Percentiles rank a stretch among this genome's conserved stretches.
Conservation (phyloP, 1,139 yeast genomes). For the Saccharomyces pastorianus region DNA sequence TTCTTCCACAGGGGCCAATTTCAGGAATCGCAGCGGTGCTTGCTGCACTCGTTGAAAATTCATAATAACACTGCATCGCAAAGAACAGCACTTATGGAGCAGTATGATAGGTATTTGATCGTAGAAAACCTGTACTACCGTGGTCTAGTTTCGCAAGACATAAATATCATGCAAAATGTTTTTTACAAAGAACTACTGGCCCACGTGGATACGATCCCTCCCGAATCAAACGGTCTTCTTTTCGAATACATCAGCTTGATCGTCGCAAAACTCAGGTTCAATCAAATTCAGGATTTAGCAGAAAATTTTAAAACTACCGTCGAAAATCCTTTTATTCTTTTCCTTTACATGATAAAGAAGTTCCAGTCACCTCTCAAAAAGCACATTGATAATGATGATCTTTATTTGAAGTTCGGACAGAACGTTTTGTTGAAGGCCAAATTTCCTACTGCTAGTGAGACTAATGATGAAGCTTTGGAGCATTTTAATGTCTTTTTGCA, state of each 20-base stretch:
- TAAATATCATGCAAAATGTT: background rate
- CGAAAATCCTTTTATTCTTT: background rate
- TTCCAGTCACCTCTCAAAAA: background rate
- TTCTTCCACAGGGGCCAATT: slow-evolving; percentile 12
- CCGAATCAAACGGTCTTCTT: slow-evolving; percentile 12
- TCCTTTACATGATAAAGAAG: background rate
- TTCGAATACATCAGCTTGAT: slow-evolving; percentile 12
- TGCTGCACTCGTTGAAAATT: slow-evolving; percentile 8
- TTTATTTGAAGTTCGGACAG: slow-evolving; percentile 17
- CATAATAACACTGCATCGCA: slow-evolving; percentile 1
- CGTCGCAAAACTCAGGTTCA: slow-evolving; percentile 6
- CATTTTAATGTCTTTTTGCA: slow-evolving; percentile 26
- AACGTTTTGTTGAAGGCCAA: slow-evolving; percentile 22
- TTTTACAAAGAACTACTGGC: background rate
- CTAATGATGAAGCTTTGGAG: slow-evolving; percentile 33
- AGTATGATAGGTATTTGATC: slow-evolving; percentile 16
- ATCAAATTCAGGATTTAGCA: background rate
- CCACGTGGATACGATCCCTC: slow-evolving; percentile 10
- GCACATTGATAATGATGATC: slow-evolving; percentile 11
- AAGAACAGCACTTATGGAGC: background rate
- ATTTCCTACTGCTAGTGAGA: slow-evolving; percentile 41
- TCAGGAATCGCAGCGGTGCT: slow-evolving; percentile 8
- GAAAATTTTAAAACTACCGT: background rate
- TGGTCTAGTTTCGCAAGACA: slow-evolving; percentile 3
- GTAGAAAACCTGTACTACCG: slow-evolving; percentile 26